These are phyloP conservation scores for Colletotrichum coccodes DNA, from an alignment of 2,329 filamentous ascomycete genomes.

Conservation along the genomic window DNA sequence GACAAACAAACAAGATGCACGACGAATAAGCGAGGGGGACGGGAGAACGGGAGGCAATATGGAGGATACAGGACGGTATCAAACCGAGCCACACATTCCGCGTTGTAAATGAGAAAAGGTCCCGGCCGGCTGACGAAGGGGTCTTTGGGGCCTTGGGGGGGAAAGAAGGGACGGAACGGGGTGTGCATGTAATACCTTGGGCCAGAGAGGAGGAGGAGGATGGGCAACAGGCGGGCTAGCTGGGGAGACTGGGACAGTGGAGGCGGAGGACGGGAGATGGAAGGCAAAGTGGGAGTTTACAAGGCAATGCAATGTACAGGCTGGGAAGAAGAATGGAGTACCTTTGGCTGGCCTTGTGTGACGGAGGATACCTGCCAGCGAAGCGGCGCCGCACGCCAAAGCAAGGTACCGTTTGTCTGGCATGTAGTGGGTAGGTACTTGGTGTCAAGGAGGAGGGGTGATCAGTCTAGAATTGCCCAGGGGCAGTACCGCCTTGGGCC, in stretches of 20 bases:
- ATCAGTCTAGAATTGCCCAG: background rate
- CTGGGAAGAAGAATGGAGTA: background rate
- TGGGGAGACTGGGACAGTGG: background rate
- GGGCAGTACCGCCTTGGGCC: background rate
- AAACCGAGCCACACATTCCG: constrained; percentile 25
- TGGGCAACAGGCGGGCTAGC: background rate
- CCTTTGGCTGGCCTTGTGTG: background rate
- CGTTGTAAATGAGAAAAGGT: constrained; percentile 24
- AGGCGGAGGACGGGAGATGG: constrained; percentile 9
- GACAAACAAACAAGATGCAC: constrained; percentile 15
- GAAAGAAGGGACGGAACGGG: background rate
- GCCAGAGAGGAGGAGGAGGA: background rate
- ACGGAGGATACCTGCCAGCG: background rate
- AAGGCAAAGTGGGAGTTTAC: background rate
- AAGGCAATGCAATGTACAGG: background rate
- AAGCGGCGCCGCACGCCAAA: background rate
- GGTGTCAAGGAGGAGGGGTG: background rate
- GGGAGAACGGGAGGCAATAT: constrained; percentile 17
- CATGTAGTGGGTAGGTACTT: background rate
- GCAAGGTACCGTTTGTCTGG: background rate
- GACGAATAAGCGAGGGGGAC: background rate
- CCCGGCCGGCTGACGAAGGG: constrained; percentile 10
- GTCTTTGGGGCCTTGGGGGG: background rate
- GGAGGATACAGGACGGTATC: constrained; percentile 11
- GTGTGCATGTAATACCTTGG: constrained; percentile 17